Evolutionary conservation across 2,329 filamentous ascomycete species (phyloP).

Genomic region (Colletotrichum aenigma): DNA sequence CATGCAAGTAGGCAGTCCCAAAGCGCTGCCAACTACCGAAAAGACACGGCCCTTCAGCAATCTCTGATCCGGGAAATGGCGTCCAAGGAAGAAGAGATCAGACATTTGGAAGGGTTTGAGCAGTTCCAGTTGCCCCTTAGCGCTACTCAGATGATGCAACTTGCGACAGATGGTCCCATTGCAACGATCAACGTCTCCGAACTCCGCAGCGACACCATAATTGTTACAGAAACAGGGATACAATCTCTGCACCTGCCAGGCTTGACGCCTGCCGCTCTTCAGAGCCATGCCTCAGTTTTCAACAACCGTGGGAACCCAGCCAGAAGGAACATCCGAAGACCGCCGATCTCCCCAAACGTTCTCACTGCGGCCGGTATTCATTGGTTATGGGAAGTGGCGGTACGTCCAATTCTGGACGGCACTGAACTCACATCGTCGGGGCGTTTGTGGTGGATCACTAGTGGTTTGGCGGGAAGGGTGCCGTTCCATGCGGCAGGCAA

Average conservation of each 20-base stretch:
- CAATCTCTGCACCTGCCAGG: neutral
- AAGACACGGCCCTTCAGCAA: neutral
- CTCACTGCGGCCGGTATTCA: fast-evolving
- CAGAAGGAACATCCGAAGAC: neutral
- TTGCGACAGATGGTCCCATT: neutral
- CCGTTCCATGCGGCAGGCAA: neutral
- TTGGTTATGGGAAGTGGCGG: neutral
- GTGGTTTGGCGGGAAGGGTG: neutral
- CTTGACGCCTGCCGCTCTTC: neutral
- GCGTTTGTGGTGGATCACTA: neutral
- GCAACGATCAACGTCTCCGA: neutral
- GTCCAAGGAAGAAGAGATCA: fast-evolving
- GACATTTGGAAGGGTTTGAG: neutral
- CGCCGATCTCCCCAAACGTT: fast-evolving
- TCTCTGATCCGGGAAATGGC: neutral
- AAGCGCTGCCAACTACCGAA: neutral
- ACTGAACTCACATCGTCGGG: neutral
- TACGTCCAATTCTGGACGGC: neutral
- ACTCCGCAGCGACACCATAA: neutral
- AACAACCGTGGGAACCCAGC: neutral
- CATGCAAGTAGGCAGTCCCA: neutral
- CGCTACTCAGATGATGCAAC: neutral
- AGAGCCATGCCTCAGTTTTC: neutral
- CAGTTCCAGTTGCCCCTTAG: neutral
- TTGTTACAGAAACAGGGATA: neutral